Base-by-base conservation (phyloP, 495 filamentous ascomycete species). In the Haplographium delicatum region DNA sequence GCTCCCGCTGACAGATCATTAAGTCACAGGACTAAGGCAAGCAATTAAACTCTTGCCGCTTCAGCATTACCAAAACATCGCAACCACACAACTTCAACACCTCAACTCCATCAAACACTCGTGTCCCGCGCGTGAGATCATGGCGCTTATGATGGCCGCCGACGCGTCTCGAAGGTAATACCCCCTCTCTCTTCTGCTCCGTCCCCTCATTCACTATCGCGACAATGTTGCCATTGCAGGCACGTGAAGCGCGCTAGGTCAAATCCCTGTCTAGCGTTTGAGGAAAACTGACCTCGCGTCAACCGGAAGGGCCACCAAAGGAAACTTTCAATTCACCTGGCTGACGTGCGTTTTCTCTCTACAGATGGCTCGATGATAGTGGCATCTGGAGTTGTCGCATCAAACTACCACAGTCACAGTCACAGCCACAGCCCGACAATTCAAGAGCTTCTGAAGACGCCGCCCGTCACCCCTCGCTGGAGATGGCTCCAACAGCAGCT, bases 311-410 rank as follows among this genome's bases (percentile, higher is more conserved):
- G n/a, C n/a, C n/a, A n/a, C n/a, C n/a, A n/a, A n/a, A n/a, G n/a
- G n/a, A n/a, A n/a, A n/a, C n/a, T n/a, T n/a, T n/a, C n/a, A n/a
- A n/a, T 5, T 5, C 35, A 19, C 4, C 5, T 39, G 16, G 22
- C 35, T 39, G 35, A 39, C 35, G 22, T 39, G 35, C 13, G 35
- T 20, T n/a, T n/a, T n/a, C n/a, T n/a, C n/a, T n/a, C 1, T 18
- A 5, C 35, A 61, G 58, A 52, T 57, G 54, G 47, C 50, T 61
- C n/a, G 54, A 58, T 18, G 54, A 53, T 27, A 52, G 38, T 33
- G 57, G 57, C 22, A 52, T 51, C 47, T 52, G 41, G 54, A 55
- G 50, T 28, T 61, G 58, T 50, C 58, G 58, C 37, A 61, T 61
- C 35, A 61, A 61, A 37, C 23, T 61, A 8, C 54, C 58, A 6